A percentile compares a stretch with the other conserved stretches of the same genome.
These are phyloP conservation scores for Mycena rebaudengoi DNA, from an alignment of 768 basidiomycete species.

Conservation along the genomic window DNA sequence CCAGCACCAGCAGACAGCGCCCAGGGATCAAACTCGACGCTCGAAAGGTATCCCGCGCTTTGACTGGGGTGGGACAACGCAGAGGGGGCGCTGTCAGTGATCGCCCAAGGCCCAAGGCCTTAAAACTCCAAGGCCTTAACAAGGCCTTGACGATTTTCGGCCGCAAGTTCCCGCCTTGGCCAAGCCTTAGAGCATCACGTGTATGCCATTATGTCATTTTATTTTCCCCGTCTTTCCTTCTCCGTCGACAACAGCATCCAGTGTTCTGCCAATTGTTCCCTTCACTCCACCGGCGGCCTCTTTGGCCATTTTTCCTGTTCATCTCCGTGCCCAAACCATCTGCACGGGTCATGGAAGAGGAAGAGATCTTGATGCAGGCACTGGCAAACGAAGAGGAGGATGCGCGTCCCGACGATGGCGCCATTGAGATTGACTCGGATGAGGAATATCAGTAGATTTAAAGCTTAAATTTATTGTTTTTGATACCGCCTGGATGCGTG, in stretches of 20 bases:
- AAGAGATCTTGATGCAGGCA: not conserved
- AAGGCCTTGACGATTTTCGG: too few species aligned
- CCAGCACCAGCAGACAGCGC: too few species aligned
- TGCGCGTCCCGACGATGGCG: not conserved
- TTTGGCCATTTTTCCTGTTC: too few species aligned
- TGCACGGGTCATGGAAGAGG: not conserved
- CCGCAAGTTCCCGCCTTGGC: too few species aligned
- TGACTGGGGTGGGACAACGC: too few species aligned
- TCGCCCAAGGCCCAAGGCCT: too few species aligned
- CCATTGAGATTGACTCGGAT: constrained; percentile 13
- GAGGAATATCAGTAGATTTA: constrained; percentile 4
- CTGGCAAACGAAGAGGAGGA: constrained; percentile 11
- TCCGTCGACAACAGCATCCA: not conserved
- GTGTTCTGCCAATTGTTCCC: not conserved
- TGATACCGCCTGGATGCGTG: not conserved
- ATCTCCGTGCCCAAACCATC: too few species aligned
- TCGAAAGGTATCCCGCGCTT: too few species aligned
- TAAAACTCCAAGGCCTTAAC: too few species aligned
- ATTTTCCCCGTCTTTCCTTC: not conserved
- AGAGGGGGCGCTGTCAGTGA: too few species aligned
- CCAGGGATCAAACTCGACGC: too few species aligned
- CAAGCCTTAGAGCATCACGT: not conserved
- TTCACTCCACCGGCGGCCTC: too few species aligned
- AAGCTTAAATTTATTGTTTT: not conserved
- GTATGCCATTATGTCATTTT: not conserved